These are phyloP conservation scores for Hyaloscypha bicolor DNA, from an alignment of 495 filamentous ascomycete genomes.

Conservation along the genomic window DNA sequence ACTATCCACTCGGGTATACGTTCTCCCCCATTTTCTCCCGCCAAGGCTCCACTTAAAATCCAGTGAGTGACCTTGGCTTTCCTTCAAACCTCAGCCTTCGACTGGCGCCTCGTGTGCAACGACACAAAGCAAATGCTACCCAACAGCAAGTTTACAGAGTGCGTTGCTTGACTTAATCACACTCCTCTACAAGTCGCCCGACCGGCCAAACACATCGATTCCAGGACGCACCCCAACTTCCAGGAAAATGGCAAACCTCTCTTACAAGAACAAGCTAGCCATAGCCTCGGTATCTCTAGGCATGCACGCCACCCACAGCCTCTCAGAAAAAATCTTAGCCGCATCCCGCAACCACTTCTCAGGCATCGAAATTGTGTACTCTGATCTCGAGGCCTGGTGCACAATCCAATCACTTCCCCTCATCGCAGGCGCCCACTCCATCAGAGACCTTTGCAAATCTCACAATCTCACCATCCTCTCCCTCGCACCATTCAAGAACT, in stretches of 20 bases:
- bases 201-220: background rate
- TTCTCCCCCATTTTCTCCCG: background rate
- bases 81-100: background rate
- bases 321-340: slow-evolving; percentile 64
- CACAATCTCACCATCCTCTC: slow-evolving; percentile 64
- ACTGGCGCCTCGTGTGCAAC: too few species aligned
- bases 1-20: background rate
- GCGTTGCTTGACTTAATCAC: background rate
- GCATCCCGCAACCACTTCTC: slow-evolving; percentile 66
- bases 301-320: slow-evolving; percentile 54
- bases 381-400: slow-evolving; percentile 61
- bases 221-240: background rate
- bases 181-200: background rate
- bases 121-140: background rate
- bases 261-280: background rate
- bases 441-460: slow-evolving; percentile 55
- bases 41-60: background rate
- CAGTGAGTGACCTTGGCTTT: background rate
- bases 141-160: background rate
- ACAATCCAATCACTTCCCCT: slow-evolving; percentile 49
- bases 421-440: slow-evolving; percentile 55
- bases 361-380: slow-evolving; percentile 76
- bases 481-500: slow-evolving; percentile 77
- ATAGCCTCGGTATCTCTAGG: slow-evolving; percentile 3
- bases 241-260: background rate